Percentiles rank a stretch among this genome's conserved stretches.
These are phyloP conservation scores for Raffaelea albimanens DNA, from an alignment of 2,329 filamentous ascomycete species.

Conservation along the genomic window DNA sequence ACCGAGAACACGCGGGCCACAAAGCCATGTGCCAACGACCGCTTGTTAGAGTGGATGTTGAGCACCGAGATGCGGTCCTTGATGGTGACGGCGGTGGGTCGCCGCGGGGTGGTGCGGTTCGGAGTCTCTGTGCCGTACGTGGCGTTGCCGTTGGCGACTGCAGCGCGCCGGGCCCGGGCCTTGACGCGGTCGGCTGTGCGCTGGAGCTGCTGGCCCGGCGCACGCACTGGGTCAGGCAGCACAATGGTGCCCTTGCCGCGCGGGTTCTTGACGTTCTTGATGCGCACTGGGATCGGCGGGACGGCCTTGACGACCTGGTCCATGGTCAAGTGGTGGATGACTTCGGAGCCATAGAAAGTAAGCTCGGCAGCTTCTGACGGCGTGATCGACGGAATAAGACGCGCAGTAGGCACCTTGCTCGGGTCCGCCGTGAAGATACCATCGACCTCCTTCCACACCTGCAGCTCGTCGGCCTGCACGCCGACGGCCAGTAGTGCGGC, in stretches of 20 bases:
- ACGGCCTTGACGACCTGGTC: slow-evolving; percentile 83
- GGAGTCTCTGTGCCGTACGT: slow-evolving; percentile 15
- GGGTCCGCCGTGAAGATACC: slow-evolving; percentile 53
- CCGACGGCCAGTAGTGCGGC: slow-evolving; percentile 87
- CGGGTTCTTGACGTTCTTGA: slow-evolving; percentile 88
- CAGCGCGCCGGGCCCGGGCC: neutral
- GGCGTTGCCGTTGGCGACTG: slow-evolving; percentile 5
- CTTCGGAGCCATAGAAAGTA: slow-evolving; percentile 89
- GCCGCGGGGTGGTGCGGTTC: slow-evolving; percentile 49
- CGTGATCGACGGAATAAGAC: slow-evolving; percentile 78
- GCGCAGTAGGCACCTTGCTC: slow-evolving; percentile 84
- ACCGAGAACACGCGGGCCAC: slow-evolving; percentile 90
- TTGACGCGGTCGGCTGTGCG: neutral
- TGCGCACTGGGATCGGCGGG: slow-evolving; percentile 72
- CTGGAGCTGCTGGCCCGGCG: slow-evolving; percentile 48
- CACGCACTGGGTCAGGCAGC: slow-evolving; percentile 59
- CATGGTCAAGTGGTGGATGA: slow-evolving; percentile 98
- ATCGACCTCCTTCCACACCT: slow-evolving; percentile 99
- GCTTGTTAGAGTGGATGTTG: slow-evolving; percentile 96
- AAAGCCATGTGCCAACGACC: slow-evolving; percentile 91
- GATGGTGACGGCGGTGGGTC: slow-evolving; percentile 87
- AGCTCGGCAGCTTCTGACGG: slow-evolving; percentile 92
- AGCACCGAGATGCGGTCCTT: slow-evolving; percentile 96
- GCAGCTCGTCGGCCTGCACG: slow-evolving; percentile 75
- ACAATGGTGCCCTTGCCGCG: slow-evolving; percentile 71